Evolutionary conservation across 202 grass and related monocot genomes (phyloP).

Genomic region (Cymbopogon flexuosus): DNA sequence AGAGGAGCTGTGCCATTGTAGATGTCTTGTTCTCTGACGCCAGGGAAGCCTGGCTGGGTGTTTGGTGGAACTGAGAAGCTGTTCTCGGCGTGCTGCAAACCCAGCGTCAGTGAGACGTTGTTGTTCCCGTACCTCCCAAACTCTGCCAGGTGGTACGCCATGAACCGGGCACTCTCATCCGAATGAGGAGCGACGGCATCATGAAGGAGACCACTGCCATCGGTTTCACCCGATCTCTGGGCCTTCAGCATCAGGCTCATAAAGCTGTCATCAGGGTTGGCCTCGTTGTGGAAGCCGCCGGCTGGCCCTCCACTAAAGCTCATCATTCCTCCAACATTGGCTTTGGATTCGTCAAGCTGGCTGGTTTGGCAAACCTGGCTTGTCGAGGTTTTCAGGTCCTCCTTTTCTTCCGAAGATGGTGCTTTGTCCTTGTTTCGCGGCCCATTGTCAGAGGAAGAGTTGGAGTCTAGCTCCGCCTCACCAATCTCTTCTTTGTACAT

Average conservation of each 20-base stretch:
- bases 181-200: slow-evolving; percentile 35
- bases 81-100: slow-evolving; percentile 59
- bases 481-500: slow-evolving; percentile 99
- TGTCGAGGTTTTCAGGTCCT: slow-evolving; percentile 53
- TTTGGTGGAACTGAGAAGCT: slow-evolving; percentile 40
- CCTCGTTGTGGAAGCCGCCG: slow-evolving; percentile 50
- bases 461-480: slow-evolving; percentile 68
- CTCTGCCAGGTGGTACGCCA: slow-evolving; percentile 68
- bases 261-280: slow-evolving; percentile 61
- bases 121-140: slow-evolving; percentile 47
- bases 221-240: slow-evolving; percentile 37
- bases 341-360: slow-evolving; percentile 51
- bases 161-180: slow-evolving; percentile 42
- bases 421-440: slow-evolving; percentile 51
- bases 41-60: slow-evolving; percentile 40
- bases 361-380: slow-evolving; percentile 43
- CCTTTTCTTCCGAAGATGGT: slow-evolving; percentile 50
- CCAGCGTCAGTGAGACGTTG: slow-evolving; percentile 71
- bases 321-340: slow-evolving; percentile 29
- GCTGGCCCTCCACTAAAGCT: slow-evolving; percentile 20
- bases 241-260: slow-evolving; percentile 86
- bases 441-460: slow-evolving; percentile 73
- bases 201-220: slow-evolving; percentile 40
- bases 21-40: slow-evolving; percentile 46
- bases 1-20: slow-evolving; percentile 35